A percentile compares a stretch with the other conserved stretches of the same genome.
Evolutionary conservation across 2,329 filamentous ascomycete species (phyloP).

Genomic region (Cladobotryum protrusum): DNA sequence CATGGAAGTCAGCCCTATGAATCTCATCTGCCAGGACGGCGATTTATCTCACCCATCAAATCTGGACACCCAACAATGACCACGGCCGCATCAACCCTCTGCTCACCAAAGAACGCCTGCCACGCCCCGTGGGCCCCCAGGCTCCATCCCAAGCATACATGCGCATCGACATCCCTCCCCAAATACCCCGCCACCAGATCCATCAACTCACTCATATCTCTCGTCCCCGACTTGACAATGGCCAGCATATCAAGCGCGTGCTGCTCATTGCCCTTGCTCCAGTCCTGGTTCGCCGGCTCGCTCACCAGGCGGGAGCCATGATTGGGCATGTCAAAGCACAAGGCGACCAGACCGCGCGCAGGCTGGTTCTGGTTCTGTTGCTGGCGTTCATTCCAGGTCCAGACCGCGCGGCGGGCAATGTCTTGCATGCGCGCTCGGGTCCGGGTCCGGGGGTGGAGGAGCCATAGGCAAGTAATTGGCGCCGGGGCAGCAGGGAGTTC

Average conservation of each 20-base stretch:
- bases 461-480: constrained; percentile 75
- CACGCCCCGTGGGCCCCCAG: constrained; percentile 84
- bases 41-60: constrained; percentile 54
- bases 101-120: constrained; percentile 74
- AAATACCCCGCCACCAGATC: constrained; percentile 73
- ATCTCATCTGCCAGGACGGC: not conserved
- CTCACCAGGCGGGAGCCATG: constrained; percentile 71
- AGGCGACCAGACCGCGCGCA: constrained; percentile 63
- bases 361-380: not conserved
- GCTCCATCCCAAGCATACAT: constrained; percentile 76
- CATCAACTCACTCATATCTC: constrained; percentile 70
- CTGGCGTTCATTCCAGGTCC: constrained; percentile 54
- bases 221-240: constrained; percentile 63
- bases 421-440: constrained; percentile 68
- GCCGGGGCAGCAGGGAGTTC: constrained; percentile 54
- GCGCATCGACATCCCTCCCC: constrained; percentile 44
- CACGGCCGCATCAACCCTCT: constrained; percentile 70
- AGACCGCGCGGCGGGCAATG: constrained; percentile 62
- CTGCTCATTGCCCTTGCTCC: constrained; percentile 68
- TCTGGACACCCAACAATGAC: constrained; percentile 86
- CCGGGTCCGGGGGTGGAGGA: constrained; percentile 74
- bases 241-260: constrained; percentile 94
- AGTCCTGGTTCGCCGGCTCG: constrained; percentile 64
- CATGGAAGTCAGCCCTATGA: not conserved
- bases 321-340: constrained; percentile 88